These are phyloP conservation scores for Xylariaceae sp. DNA, from an alignment of 2,329 filamentous ascomycete genomes.

Conservation along the genomic window DNA sequence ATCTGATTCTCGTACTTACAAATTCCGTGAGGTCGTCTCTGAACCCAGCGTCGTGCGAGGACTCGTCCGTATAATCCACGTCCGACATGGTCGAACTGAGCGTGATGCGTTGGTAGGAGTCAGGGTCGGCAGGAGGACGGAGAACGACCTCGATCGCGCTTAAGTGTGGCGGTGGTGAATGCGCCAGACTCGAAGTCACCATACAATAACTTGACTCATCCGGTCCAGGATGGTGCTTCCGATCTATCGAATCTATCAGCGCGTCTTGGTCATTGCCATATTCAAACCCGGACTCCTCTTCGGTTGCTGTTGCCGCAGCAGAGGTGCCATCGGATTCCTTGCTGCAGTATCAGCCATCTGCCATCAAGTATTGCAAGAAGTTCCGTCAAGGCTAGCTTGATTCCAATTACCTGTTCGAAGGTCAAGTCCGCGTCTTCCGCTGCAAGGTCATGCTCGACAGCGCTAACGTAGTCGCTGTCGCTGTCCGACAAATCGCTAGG, in stretches of 20 bases:
- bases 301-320: not conserved
- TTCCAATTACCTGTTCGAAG: slow-evolving; percentile 1
- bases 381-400: not conserved
- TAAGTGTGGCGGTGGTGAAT: slow-evolving; percentile 10
- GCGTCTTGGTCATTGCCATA: not conserved
- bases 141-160: slow-evolving; percentile 32
- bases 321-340: not conserved
- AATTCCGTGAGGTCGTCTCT: slow-evolving; percentile 43
- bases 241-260: slow-evolving; percentile 1
- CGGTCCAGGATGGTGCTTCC: not conserved
- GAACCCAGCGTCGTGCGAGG: slow-evolving; percentile 41
- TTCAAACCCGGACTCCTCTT: not conserved
- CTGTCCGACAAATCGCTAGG: not conserved
- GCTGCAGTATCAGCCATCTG: not conserved
- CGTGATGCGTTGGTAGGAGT: slow-evolving; percentile 26
- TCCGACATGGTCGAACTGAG: slow-evolving; percentile 36
- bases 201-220: not conserved
- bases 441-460: not conserved
- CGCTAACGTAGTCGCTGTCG: not conserved
- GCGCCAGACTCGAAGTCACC: not conserved
- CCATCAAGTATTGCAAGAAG: not conserved
- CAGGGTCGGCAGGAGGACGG: slow-evolving; percentile 25
- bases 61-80: slow-evolving; percentile 28
- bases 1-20: slow-evolving; percentile 36
- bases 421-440: slow-evolving; percentile 2